Percentiles rank a stretch among this genome's conserved stretches.
These are phyloP conservation scores for Angophora floribunda DNA, from an alignment of 345 rosid species.

Conservation along the genomic window DNA sequence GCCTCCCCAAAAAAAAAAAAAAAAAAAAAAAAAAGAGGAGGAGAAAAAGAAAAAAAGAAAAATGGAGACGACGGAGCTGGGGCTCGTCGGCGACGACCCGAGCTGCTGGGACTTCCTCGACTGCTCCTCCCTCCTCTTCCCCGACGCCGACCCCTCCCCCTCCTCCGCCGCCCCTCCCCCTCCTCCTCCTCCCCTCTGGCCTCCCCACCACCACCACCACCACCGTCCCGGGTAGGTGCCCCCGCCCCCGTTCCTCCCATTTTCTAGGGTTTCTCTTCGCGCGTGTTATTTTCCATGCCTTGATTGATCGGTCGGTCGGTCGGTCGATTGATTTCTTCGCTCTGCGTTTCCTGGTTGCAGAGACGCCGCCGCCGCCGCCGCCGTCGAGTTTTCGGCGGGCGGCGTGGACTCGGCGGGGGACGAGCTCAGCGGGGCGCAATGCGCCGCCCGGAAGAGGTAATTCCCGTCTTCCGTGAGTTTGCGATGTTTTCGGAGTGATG, in stretches of 20 bases:
- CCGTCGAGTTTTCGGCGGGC: constrained; percentile 20
- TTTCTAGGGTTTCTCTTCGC: background rate
- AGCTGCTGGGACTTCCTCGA: constrained; percentile 29
- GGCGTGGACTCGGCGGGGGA: constrained; percentile 15
- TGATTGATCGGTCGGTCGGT: background rate
- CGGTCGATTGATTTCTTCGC: background rate
- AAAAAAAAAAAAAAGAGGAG: no score
- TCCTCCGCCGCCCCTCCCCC: background rate
- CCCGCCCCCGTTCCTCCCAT: background rate
- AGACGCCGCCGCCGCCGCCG: background rate
- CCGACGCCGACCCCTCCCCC: background rate
- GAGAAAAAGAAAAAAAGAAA: no score
- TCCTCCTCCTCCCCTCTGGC: background rate
- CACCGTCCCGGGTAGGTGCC: background rate
- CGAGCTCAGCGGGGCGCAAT: constrained; percentile 17
- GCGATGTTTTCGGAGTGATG: background rate
- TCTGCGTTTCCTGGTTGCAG: background rate
- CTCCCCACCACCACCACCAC: background rate
- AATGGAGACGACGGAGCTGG: constrained; percentile 8
- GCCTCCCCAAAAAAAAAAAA: no score
- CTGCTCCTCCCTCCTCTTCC: constrained; percentile 11
- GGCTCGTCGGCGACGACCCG: background rate
- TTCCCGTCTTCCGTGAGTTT: background rate
- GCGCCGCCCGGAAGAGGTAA: constrained; percentile 37
- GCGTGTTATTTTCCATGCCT: background rate